phyloP scores from a whole-genome alignment of 2,329 filamentous ascomycete species.

The Penicillium nordicum region DNA sequence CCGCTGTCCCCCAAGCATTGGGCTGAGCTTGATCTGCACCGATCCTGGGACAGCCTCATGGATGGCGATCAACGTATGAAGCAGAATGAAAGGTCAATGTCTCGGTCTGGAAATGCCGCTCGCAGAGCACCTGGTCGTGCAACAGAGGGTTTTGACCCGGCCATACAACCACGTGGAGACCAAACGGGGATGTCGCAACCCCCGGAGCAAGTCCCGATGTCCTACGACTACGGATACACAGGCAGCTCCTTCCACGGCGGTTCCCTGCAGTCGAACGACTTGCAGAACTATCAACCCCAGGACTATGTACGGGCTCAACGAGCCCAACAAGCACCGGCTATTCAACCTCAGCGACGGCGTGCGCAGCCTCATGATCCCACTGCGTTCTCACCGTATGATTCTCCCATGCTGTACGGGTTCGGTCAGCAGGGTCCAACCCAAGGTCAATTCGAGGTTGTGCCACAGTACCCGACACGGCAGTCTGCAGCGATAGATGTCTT shows the following conservation, averaged over 20 bases:
- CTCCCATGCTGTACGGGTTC: conserved; percentile 77
- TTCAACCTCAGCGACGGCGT: conserved; percentile 45
- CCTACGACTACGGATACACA: conserved; percentile 52
- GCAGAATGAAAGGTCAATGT: conserved; percentile 67
- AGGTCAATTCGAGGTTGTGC: conserved; percentile 69
- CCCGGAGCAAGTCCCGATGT: conserved; percentile 35
- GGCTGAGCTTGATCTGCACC: conserved; percentile 55
- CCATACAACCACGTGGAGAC: conserved; percentile 36
- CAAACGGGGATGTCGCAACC: conserved; percentile 35
- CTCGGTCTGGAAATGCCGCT: conserved; percentile 42
- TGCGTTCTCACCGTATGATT: conserved; percentile 45
- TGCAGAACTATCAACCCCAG: conserved; percentile 58
- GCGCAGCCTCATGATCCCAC: conserved; percentile 37
- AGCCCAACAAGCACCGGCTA: conserved; percentile 34
- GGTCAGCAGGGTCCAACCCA: conserved; percentile 58
- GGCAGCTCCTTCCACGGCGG: conserved; percentile 50
- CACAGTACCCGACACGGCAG: conserved; percentile 72
- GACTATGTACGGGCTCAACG: conserved; percentile 56
- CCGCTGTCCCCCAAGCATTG: conserved; percentile 64
- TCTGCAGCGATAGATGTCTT: conserved; percentile 75
- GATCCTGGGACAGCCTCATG: conserved; percentile 61
- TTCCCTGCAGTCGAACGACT: conserved; percentile 50
- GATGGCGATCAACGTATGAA: conserved; percentile 73
- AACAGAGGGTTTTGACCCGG: conserved; percentile 43
- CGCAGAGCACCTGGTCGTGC: conserved; percentile 50